These are phyloP conservation scores for Noccaea caerulescens DNA, from an alignment of 345 rosid genomes.

Conservation along the genomic window DNA sequence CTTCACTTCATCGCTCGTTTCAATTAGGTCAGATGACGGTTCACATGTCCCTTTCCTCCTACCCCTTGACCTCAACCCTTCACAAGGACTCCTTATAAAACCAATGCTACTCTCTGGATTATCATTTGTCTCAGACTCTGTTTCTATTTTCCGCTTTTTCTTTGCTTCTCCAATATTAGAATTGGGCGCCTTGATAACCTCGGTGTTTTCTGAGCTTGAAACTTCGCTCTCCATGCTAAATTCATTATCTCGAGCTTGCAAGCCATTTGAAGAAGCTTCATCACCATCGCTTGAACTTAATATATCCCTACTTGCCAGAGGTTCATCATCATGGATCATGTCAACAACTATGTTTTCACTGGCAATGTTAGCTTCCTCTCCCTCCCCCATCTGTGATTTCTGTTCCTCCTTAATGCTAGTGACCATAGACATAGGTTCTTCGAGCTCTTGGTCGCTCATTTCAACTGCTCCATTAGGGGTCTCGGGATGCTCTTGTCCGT, in stretches of 20 bases:
- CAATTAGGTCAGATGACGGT: conserved; percentile 34
- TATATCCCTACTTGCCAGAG: conserved; percentile 27
- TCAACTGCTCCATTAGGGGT: conserved; percentile 34
- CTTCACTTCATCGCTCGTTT: conserved; percentile 43
- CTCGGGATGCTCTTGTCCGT: conserved; percentile 26
- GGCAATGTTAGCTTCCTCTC: conserved; percentile 38
- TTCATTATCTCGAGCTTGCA: conserved; percentile 46
- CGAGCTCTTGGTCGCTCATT: conserved; percentile 39
- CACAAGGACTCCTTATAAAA: conserved; percentile 93
- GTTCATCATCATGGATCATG: conserved; percentile 40
- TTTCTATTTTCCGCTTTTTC: conserved; percentile 61
- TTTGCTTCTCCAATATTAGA: conserved; percentile 37
- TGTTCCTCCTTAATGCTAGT: conserved; percentile 38
- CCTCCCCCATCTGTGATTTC: conserved; percentile 36
- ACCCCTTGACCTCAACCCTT: conserved; percentile 90
- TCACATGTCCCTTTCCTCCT: conserved; percentile 45
- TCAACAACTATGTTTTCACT: conserved; percentile 39
- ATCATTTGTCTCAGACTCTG: conserved; percentile 50
- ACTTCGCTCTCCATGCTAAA: conserved; percentile 39
- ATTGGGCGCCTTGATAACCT: conserved; percentile 20
- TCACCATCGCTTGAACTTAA: conserved; percentile 38
- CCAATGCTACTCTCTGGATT: conserved; percentile 39
- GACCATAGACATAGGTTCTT: conserved; percentile 32
- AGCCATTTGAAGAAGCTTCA: conserved; percentile 39
- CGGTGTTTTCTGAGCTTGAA: conserved; percentile 38